Base-by-base conservation (phyloP, 108 stramenopile genomes). In the Heterococcus sp. region DNA sequence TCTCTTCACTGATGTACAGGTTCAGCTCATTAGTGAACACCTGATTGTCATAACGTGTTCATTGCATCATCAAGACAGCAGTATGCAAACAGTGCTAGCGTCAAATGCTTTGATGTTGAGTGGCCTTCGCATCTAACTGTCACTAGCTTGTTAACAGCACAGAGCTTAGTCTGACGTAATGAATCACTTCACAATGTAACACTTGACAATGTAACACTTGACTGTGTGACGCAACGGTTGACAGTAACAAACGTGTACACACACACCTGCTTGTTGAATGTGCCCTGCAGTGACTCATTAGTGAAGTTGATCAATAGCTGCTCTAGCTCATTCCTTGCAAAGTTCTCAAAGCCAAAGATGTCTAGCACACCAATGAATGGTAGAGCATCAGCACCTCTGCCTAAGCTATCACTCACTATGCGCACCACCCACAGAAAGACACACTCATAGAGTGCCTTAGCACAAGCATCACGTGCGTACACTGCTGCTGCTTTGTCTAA, bases 291-390 rank as follows among this genome's bases (percentile, higher is more conserved):
- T 74, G 91, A 93, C 75, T 96, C 94, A 79, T 95, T 95, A 76
- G 94, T 93, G 76, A 94, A 95, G 79, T 97, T 97, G 85, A 97
- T 95, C 37, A 95, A 85, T 14, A 95, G 90, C 83, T 97, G 96
- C 84, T 97, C 96, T 87, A 93, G 95, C 21, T 93, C 93, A 88
- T 97, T 97, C 35, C 74, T 77, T 35, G 93, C 94, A 87, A 97
- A 97, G 70, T 89, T 91, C 89, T 97, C 96, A 78, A 97, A 97
- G 11, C 96, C 96, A 87, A 94, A 97, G 39, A 97, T 97, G 89
- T 97, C 96, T 72, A 97, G 87, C 32, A 96, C 93, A 4, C 96
- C 96, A 83, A 96, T 98, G 79, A 79, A 88, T 28, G 82, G 74
- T 8, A 83, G 38, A 34, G 46, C 63, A 1, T 72, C 78, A 3